Base-by-base conservation (phyloP, 2,329 filamentous ascomycete genomes). In the Fusarium sp. region DNA sequence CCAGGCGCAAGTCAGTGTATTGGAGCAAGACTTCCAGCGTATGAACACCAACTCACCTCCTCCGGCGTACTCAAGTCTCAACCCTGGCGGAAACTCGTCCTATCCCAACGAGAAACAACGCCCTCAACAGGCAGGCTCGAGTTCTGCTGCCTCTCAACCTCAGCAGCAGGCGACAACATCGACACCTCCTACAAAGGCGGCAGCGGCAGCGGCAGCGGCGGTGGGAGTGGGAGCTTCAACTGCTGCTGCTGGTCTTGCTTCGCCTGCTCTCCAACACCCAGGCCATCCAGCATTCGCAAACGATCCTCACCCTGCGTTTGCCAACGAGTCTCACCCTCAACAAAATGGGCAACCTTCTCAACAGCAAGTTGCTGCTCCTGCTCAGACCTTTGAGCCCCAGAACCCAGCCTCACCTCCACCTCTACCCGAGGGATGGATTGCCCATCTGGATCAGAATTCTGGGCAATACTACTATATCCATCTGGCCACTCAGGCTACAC, bases 391-490 rank as follows among this genome's bases (percentile, higher is more conserved):
- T 21, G 75, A 76, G 40, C 53, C 73, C 45, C 80, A 87, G 23
- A 87, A 90, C 2, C 93, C 93, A 29, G 88, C 91, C 25, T 97
- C 94, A 17, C 96, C 96, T 31, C 96, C 96, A 21, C 96, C 95
- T 4, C 85, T 99, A 17, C 96, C 96, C 8, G 96, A 99, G 80
- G 96, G 96, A 33, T 99, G 96, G 96, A 98, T 99, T 74, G 93
- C 96, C 20, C 96, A 98, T 77, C 85, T 98, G 6, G 96, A 99
- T 76, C 92, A 93, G 70, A 97, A 92, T 76, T 98, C 95, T 4
- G 96, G 96, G 2, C 95, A 98, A 76, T 99, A 98, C 79, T 99
- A 99, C 79, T 99, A 99, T 75, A 99, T 99, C 61, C 96, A 99
- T 77, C 85, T 99, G 29, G 92, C 94, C 3, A 94, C 93, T 1